phyloP scores from a whole-genome alignment of 2,329 filamentous ascomycete species.

The Aspergillus puulaauensis region DNA sequence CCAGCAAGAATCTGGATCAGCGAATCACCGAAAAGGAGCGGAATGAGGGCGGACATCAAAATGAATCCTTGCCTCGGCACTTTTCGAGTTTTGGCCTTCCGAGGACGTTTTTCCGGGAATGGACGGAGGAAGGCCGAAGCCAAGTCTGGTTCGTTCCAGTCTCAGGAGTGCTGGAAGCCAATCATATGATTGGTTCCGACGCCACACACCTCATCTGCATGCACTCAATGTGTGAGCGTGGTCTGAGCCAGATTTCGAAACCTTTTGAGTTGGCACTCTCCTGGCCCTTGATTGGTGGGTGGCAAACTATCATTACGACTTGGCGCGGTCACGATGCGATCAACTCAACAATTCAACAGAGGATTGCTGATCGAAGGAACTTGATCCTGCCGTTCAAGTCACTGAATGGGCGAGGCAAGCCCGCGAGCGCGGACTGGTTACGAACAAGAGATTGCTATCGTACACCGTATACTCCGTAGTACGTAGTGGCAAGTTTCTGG shows the following conservation, averaged over 20 bases:
- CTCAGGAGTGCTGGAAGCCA: slow-evolving; percentile 10
- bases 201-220: slow-evolving; percentile 30
- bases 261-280: not conserved
- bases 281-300: not conserved
- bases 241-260: slow-evolving; percentile 11
- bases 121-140: slow-evolving; percentile 23
- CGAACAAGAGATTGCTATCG: not conserved
- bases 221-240: not conserved
- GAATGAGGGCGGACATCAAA: not conserved
- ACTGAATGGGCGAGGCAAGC: not conserved
- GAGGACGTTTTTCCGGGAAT: slow-evolving; percentile 26
- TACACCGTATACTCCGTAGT: not conserved
- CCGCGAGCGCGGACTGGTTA: not conserved
- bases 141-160: slow-evolving; percentile 9
- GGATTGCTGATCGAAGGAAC: not conserved
- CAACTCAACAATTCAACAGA: not conserved
- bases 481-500: not conserved
- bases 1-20: slow-evolving; percentile 17
- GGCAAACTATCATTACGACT: not conserved
- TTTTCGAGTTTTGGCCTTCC: slow-evolving; percentile 17
- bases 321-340: not conserved
- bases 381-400: not conserved
- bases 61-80: slow-evolving; percentile 16
- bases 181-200: slow-evolving; percentile 4
- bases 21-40: slow-evolving; percentile 3